Evolutionary conservation across 2,329 filamentous ascomycete genomes (phyloP), one percentile per base, ranked within the genome.

Genomic region (Neophaeococcomyces mojaviensis): DNA sequence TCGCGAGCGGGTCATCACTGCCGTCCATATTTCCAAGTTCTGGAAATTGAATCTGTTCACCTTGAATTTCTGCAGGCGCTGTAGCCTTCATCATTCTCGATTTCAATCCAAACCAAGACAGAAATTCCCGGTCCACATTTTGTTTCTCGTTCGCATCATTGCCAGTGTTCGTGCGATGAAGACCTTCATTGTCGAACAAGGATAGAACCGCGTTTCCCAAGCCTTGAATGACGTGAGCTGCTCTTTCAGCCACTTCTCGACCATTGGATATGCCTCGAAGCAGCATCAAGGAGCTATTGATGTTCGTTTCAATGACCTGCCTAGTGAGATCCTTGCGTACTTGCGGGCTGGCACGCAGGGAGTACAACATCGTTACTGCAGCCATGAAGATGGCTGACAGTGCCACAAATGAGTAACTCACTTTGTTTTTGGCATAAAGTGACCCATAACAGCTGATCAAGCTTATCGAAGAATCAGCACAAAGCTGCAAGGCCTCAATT

Each of bases 351-450:
- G 56, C 54, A 16, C 58, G 52, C 3, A 61, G 46, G 8, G 52
- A 51, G 36, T 61, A 58, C 2, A 61, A 49, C 53, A 59, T 60
- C 2, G 59, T 57, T 16, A 61, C 51, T 2, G 56, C 54, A 4
- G 59, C 58, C 55, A 61, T 58, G 47, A 61, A 60, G 0, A 61
- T 51, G 3, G 56, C 54, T 15, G 53, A 55, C 5, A 60, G 51
- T 0, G 58, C 58, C 0, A 60, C 53, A 35, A 60, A 60, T 0
- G 58, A 58, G 37, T 60, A 61, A 2, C 55, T 58, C 18, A 60
- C 55, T 8, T 51, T 50, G 39, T 60, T 60, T 10, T 56, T 53
- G 18, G 58, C 59, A 28, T 60, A 57, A 1, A 61, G 36, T 3
- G 41, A 44, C 13, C 41, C 41, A 22, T 44, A 44, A 16, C 41